Evolutionary conservation across 176 grass and related monocot species (phyloP), one percentile per base, ranked within the genome.

Genomic region (barley (Hordeum vulgare)): DNA sequence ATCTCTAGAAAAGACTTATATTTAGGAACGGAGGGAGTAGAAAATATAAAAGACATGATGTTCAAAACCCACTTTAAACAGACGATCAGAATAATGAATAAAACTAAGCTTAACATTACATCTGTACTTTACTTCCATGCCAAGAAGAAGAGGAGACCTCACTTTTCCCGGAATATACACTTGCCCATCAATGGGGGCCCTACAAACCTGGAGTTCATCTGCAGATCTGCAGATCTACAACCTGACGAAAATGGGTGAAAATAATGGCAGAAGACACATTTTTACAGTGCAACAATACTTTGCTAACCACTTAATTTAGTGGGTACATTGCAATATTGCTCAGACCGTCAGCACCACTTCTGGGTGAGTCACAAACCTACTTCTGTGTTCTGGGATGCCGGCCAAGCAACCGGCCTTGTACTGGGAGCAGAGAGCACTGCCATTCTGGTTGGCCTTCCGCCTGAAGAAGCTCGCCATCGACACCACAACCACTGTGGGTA

Each of bases 381-480:
- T 85, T 65, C 74, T 28, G 64, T 78, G 85, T 61, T n/a, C 28
- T 35, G 18, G 53, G 34, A 82, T 89, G 79, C 68, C 5, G 70
- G 8, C 92, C 96, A 63, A 98, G 91, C 66, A 98, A 91, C 67
- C 73, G 59, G 14, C 83, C 89, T 93, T 90, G 85, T 37, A 83
- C 58, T 61, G 91, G 89, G 87, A 95, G 87, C 58, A 98, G 63
- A 25, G 90, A 94, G 86, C 93, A 92, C 29, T 83, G 75, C 84
- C 88, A 91, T 67, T 85, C 88, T 44, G 79, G 29, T 80, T 90
- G 69, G 14, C 83, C 87, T 42, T 89, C 87, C 24, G 41, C 83
- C 53, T 33, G 61, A 86, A 93, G 85, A 80, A 98, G 90, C 87
- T 98, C 96, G 8, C 91, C 93, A 6, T 98, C 93, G 11, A 98